phyloP scores from a whole-genome alignment of 352 stramenopile genomes.

The Pelagophyceae sp. region DNA sequence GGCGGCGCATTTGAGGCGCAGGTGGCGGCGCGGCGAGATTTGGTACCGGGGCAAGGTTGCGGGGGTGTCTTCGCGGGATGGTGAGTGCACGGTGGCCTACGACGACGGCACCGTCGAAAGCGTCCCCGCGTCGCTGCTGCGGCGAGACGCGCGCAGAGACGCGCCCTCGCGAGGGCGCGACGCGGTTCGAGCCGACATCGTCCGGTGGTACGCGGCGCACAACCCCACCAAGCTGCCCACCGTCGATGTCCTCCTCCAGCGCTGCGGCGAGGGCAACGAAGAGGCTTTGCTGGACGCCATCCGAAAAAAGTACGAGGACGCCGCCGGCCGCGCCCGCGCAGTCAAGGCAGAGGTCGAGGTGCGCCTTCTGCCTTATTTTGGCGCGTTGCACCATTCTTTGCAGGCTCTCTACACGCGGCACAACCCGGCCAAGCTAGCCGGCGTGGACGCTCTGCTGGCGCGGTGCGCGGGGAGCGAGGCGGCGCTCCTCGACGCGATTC shows the following conservation, averaged over 20 bases:
- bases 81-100: constrained; percentile 7
- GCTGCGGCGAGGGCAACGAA: neutral
- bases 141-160: neutral
- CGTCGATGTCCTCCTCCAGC: neutral
- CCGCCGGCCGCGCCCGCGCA: neutral
- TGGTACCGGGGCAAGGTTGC: too few species aligned
- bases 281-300: neutral
- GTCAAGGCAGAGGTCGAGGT: neutral
- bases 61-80: too few species aligned
- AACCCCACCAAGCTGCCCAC: neutral
- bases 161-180: neutral
- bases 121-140: neutral
- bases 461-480: neutral
- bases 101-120: neutral
- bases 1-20: too few species aligned
- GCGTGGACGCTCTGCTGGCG: neutral
- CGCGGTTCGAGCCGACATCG: neutral
- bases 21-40: too few species aligned
- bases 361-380: too few species aligned
- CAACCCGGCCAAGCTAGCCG: neutral
- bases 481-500: neutral
- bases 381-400: too few species aligned
- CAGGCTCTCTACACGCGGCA: neutral
- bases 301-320: neutral
- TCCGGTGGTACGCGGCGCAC: neutral